A percentile compares a stretch with the other conserved stretches of the same genome.
Evolutionary conservation across 2,329 filamentous ascomycete genomes (phyloP).

Genomic region (Escovopsis weberi): DNA sequence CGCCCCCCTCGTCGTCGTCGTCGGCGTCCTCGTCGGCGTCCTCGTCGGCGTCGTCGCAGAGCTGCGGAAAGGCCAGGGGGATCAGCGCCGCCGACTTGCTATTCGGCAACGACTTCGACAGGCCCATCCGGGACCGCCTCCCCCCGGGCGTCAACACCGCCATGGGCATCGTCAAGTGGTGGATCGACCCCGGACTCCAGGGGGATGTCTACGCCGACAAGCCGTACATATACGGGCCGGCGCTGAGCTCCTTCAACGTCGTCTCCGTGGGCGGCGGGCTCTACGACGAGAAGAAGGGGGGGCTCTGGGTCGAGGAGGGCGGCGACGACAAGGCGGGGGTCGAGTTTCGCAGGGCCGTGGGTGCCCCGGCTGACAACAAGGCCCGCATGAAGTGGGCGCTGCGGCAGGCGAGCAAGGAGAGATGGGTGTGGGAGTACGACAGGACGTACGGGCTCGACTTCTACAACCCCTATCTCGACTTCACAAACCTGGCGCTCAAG

Average conservation of each 20-base stretch:
- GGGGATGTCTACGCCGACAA: conserved; percentile 79
- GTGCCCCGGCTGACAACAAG: conserved; percentile 37
- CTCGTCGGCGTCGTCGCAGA: background rate
- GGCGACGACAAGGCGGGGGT: conserved; percentile 41
- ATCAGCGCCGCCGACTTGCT: conserved; percentile 62
- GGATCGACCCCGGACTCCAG: conserved; percentile 80
- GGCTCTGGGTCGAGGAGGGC: conserved; percentile 50
- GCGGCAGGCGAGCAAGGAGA: conserved; percentile 30
- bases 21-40: no score
- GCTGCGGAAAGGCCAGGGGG: conserved; percentile 18
- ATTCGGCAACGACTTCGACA: conserved; percentile 92
- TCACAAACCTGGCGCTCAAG: conserved; percentile 54
- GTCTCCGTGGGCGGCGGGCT: conserved; percentile 47
- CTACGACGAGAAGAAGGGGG: conserved; percentile 32
- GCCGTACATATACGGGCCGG: conserved; percentile 75
- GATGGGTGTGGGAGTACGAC: conserved; percentile 41
- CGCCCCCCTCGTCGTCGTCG: no score
- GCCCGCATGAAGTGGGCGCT: conserved; percentile 47
- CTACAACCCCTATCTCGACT: conserved; percentile 86
- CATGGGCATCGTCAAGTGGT: conserved; percentile 75
- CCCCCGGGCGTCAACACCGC: conserved; percentile 79
- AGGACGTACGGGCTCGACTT: conserved; percentile 49
- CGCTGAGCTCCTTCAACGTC: conserved; percentile 65
- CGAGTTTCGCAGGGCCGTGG: conserved; percentile 27
- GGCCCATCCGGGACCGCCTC: conserved; percentile 71